These are phyloP conservation scores for Nakaseomyces nivariensis DNA, from an alignment of 1,139 yeast genomes.

Conservation along the genomic window DNA sequence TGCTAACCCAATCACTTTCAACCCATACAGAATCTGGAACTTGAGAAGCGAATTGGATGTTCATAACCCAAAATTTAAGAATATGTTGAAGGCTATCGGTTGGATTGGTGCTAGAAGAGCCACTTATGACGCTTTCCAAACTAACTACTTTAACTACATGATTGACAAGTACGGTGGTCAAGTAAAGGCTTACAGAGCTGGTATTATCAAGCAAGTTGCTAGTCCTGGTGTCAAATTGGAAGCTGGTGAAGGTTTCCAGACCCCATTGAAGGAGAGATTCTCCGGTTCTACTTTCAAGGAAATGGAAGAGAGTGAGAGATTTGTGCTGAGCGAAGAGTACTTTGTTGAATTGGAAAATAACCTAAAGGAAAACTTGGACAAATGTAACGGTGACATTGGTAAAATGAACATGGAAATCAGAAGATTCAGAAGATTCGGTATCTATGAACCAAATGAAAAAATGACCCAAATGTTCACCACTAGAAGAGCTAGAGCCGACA, in stretches of 20 bases:
- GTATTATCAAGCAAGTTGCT: conserved; percentile 51
- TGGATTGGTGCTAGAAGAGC: conserved; percentile 89
- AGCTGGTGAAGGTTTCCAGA: conserved; percentile 74
- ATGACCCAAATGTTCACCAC: conserved; percentile 31
- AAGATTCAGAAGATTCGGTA: conserved; percentile 51
- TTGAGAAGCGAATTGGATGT: conserved; percentile 18
- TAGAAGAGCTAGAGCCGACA: conserved; percentile 22
- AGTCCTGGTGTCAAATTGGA: conserved; percentile 54
- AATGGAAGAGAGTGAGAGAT: conserved; percentile 31
- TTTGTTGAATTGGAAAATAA: conserved; percentile 40
- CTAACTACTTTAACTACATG: conserved; percentile 53
- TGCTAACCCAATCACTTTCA: conserved; percentile 60
- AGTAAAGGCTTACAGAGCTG: conserved; percentile 66
- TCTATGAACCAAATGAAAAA: conserved; percentile 39
- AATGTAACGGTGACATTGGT: conserved; percentile 25
- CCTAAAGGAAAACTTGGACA: conserved; percentile 32
- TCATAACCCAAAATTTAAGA: conserved; percentile 32
- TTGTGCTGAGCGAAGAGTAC: conserved; percentile 44
- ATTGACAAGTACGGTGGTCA: conserved; percentile 69
- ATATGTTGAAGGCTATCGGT: conserved; percentile 54
- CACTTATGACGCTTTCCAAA: conserved; percentile 60
- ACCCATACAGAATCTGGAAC: conserved; percentile 30
- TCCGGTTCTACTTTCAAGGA: conserved; percentile 27
- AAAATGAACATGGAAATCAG: conserved; percentile 30
- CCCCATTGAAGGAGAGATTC: conserved; percentile 37